A percentile compares a stretch with the other conserved stretches of the same genome.
phyloP scores from a whole-genome alignment of 495 filamentous ascomycete species.

The Aspergillus nidulans region DNA sequence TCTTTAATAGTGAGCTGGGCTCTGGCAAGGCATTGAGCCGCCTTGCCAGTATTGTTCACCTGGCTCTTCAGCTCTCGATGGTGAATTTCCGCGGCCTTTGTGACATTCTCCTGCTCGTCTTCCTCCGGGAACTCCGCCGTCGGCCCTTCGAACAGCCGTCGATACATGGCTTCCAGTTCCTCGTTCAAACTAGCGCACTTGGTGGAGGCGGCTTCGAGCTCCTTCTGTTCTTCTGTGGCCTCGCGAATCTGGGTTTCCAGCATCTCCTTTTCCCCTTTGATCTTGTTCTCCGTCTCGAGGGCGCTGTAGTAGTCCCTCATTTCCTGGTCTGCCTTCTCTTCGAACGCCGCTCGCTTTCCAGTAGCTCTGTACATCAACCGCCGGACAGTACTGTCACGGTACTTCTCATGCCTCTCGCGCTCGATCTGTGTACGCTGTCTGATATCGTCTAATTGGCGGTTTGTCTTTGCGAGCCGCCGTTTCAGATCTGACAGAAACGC shows the following conservation, averaged over 20 bases:
- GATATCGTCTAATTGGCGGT: not conserved
- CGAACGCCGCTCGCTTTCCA: not conserved
- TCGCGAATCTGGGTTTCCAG: not conserved
- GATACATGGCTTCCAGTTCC: constrained; percentile 1
- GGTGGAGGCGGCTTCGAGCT: not conserved
- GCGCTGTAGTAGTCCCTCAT: constrained; percentile 3
- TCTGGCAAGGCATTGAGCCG: not conserved
- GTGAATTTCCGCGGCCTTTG: not conserved
- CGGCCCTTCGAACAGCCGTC: not conserved
- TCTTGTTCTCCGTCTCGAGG: not conserved
- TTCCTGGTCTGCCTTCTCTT: constrained; percentile 4
- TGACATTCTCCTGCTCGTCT: constrained; percentile 1
- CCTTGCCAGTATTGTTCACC: not conserved
- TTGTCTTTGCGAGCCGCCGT: not conserved
- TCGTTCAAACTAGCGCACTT: not conserved
- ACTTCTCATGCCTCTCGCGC: constrained; percentile 3
- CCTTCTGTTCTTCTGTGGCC: not conserved
- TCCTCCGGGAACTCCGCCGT: constrained; percentile 2
- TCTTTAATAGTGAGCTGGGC: not conserved
- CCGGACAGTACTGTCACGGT: constrained; percentile 3
- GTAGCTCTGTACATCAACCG: constrained; percentile 1
- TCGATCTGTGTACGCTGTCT: not conserved
- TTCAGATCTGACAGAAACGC: not conserved
- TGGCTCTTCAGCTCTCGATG: not conserved
- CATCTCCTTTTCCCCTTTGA: not conserved